Base-by-base conservation (phyloP, 2,329 filamentous ascomycete genomes). In the Cercospora brassicicola region DNA sequence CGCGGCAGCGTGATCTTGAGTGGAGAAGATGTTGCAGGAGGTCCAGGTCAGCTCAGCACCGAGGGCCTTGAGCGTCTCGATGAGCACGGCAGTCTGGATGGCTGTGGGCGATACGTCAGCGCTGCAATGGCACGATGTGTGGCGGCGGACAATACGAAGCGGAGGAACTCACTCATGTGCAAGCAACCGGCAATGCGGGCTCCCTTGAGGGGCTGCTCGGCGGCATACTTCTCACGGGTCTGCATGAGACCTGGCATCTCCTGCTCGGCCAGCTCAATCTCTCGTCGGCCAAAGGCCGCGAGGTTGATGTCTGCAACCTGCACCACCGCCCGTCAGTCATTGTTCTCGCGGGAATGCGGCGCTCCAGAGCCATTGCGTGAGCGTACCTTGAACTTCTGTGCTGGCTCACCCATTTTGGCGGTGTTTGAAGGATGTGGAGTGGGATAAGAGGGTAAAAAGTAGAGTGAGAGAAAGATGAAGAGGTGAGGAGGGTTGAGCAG, bases 21-120 rank as follows among this genome's bases (percentile, higher is more conserved):
- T 98, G 82, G 91, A 95, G 91, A 97, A 99, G 84, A 99, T 98
- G 89, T 99, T 98, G 91, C 95, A 99, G 77, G 91, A 95, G 71
- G 94, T 91, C 95, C 95, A 98, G 81, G 95, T 99, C 78, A 98
- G 91, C 89, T 98, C 95, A 78, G 95, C 95, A 85, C 95, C 95
- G 78, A 99, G 93, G 76, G 90, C 86, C 79, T 88, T 91, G 81
- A 99, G 90, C 75, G 95, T 99, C 90, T 99, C 95, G 84, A 99
- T 99, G 79, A 99, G 90, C 80, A 99, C 95, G 77, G 95, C 95
- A 74, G 95, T 99, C 88, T 99, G 95, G 85, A 99, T 98, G 82
- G 95, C 87, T 89, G 73, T 69, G 60, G 18, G 48, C 60, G 31
- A 45, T 45, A 56, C 15, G 70, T 74, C 39, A 75, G 71, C 61